Evolutionary conservation across 139 green algal species (phyloP).

Genomic region (Yamagishiella unicocca): DNA sequence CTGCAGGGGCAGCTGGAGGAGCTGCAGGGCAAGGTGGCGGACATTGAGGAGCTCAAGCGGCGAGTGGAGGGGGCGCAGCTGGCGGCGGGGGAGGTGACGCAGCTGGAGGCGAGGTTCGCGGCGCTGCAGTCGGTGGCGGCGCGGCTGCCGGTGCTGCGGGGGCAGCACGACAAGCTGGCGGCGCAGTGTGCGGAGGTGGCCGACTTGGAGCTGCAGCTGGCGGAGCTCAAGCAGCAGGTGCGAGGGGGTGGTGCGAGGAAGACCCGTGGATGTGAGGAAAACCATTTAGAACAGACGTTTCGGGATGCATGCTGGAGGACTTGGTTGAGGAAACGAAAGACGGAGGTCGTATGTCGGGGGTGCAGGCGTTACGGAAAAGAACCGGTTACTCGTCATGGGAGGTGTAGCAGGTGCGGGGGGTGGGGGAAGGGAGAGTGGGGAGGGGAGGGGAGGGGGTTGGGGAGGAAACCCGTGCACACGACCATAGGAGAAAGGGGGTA

Average conservation of each 20-base stretch:
- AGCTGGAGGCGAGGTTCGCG: conserved; percentile 37
- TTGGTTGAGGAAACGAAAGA: too few species aligned
- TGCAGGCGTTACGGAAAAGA: too few species aligned
- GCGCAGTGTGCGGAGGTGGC: conserved; percentile 36
- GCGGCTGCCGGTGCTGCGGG: conserved; percentile 43
- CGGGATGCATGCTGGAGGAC: too few species aligned
- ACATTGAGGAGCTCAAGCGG: conserved; percentile 41
- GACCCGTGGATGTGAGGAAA: too few species aligned
- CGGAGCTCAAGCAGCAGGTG: conserved; percentile 42
- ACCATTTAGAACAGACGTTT: too few species aligned
- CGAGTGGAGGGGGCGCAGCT: conserved; percentile 39
- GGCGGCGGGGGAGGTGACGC: conserved; percentile 21
- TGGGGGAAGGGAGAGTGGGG: too few species aligned
- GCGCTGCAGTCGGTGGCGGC: conserved; percentile 31
- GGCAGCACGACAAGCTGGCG: conserved; percentile 31
- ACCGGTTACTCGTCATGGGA: too few species aligned
- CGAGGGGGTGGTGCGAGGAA: too few species aligned
- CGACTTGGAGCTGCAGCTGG: conserved; percentile 28
- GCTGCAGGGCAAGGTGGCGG: conserved; percentile 26
- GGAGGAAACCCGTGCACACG: too few species aligned
- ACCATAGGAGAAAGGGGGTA: too few species aligned
- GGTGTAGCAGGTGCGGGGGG: not conserved
- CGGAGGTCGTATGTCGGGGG: too few species aligned
- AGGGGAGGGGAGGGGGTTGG: too few species aligned
- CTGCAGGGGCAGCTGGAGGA: conserved; percentile 48